phyloP scores from a whole-genome alignment of 805 yeast species.

The Ogataea allantospora region DNA sequence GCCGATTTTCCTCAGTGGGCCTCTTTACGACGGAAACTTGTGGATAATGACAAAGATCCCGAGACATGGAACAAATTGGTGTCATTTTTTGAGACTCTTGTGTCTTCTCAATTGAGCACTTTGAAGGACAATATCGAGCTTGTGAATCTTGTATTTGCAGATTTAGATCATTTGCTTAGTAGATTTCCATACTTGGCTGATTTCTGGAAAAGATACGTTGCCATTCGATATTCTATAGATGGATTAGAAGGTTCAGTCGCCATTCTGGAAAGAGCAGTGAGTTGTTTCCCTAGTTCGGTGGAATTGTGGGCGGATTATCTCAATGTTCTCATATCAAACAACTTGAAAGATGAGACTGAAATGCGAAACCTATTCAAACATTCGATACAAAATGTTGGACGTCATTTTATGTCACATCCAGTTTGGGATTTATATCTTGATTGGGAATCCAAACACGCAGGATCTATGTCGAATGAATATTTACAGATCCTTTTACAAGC shows the following conservation, averaged over 20 bases:
- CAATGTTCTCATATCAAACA: slow-evolving; percentile 47
- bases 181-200: slow-evolving; percentile 58
- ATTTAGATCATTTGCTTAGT: slow-evolving; percentile 43
- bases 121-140: slow-evolving; percentile 18
- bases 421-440: slow-evolving; percentile 80
- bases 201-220: slow-evolving; percentile 63
- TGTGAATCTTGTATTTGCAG: slow-evolving; percentile 20
- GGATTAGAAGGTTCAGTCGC: slow-evolving; percentile 52
- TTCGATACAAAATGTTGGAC: slow-evolving; percentile 56
- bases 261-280: slow-evolving; percentile 44
- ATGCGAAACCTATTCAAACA: slow-evolving; percentile 45
- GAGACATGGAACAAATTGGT: slow-evolving; percentile 29
- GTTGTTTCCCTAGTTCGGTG: slow-evolving; percentile 54
- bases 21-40: slow-evolving; percentile 16
- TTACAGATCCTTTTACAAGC: slow-evolving; percentile 44
- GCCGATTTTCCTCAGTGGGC: slow-evolving; percentile 32
- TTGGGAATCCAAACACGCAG: slow-evolving; percentile 45
- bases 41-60: slow-evolving; percentile 25
- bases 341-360: slow-evolving; percentile 28
- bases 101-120: slow-evolving; percentile 20
- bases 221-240: slow-evolving; percentile 52
- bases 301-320: slow-evolving; percentile 70
- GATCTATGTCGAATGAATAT: slow-evolving; percentile 37
- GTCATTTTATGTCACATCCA: slow-evolving; percentile 71
- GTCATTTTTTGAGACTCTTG: slow-evolving; percentile 24